These are phyloP conservation scores for Cystofilobasidium macerans DNA, from an alignment of 768 basidiomycete species.

Conservation along the genomic window DNA sequence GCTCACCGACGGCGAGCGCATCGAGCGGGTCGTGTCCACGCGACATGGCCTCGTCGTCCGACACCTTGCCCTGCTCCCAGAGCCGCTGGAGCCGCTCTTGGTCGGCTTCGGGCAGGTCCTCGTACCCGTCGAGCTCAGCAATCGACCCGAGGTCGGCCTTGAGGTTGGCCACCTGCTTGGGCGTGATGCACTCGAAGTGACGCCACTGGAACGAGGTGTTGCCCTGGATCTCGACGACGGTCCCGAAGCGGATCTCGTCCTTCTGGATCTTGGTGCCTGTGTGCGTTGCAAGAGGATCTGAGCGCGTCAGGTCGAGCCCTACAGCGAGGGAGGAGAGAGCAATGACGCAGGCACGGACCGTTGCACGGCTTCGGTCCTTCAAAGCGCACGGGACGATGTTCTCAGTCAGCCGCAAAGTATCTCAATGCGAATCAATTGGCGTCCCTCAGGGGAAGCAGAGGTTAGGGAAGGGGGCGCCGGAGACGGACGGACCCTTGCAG, in stretches of 20 bases:
- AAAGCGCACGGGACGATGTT: too few species aligned
- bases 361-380: not conserved
- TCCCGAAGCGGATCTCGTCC: conserved; percentile 1
- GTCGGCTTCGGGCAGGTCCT: not conserved
- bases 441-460: too few species aligned
- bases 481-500: conserved; percentile 4
- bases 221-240: not conserved
- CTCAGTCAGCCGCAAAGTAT: not conserved
- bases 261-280: conserved; percentile 4
- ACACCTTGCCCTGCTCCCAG: not conserved
- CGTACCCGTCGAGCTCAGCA: not conserved
- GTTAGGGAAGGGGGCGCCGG: too few species aligned
- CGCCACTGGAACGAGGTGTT: conserved; percentile 5
- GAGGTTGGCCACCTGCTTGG: not conserved
- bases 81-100: not conserved
- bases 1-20: not conserved
- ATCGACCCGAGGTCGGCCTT: not conserved
- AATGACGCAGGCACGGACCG: not conserved
- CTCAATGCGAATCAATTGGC: not conserved
- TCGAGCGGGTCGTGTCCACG: not conserved
- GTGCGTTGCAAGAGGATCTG: too few species aligned
- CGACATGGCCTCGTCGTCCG: not conserved
- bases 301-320: not conserved
- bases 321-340: not conserved
- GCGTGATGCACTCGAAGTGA: not conserved